phyloP scores from a whole-genome alignment of 495 filamentous ascomycete genomes.

The Clohesyomyces aquaticus region DNA sequence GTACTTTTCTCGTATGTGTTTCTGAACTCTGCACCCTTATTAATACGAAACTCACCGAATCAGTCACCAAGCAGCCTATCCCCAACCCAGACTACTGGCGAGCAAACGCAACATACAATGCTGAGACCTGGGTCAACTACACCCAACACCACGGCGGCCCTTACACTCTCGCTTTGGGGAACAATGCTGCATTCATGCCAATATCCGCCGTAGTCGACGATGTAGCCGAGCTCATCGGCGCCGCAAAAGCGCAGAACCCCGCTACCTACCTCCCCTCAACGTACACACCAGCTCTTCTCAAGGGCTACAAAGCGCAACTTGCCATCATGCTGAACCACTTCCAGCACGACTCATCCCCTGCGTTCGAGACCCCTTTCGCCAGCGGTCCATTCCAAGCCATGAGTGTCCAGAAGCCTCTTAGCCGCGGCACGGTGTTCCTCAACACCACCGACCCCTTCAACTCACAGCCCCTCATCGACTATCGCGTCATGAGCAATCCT shows the following conservation, averaged over 20 bases:
- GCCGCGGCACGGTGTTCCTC: background rate
- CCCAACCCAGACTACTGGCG: slow-evolving; percentile 49
- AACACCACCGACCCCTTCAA: background rate
- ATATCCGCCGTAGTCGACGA: background rate
- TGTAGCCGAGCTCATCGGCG: background rate
- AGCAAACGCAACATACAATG: slow-evolving; percentile 18
- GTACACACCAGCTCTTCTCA: slow-evolving; percentile 19
- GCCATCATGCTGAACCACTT: slow-evolving; percentile 6
- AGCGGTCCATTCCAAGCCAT: slow-evolving; percentile 8
- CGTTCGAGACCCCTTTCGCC: slow-evolving; percentile 30
- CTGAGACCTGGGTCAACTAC: slow-evolving; percentile 5
- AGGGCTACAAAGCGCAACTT: slow-evolving; percentile 39
- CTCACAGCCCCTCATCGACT: background rate
- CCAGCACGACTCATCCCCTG: slow-evolving; percentile 1
- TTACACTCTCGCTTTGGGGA: slow-evolving; percentile 6
- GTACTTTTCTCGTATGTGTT: slow-evolving; percentile 24
- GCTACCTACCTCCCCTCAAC: slow-evolving; percentile 14
- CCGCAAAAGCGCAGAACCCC: slow-evolving; percentile 2
- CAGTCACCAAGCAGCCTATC: slow-evolving; percentile 51
- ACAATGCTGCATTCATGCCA: slow-evolving; percentile 13
- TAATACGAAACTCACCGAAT: no score
- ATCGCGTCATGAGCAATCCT: background rate
- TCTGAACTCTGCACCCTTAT: no score
- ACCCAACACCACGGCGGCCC: slow-evolving; percentile 6
- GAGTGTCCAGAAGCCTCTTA: background rate